A percentile compares a stretch with the other conserved stretches of the same genome.
These are phyloP conservation scores for Cryptococcus sp. DNA, from an alignment of 1,284 basidiomycete species.

Conservation along the genomic window DNA sequence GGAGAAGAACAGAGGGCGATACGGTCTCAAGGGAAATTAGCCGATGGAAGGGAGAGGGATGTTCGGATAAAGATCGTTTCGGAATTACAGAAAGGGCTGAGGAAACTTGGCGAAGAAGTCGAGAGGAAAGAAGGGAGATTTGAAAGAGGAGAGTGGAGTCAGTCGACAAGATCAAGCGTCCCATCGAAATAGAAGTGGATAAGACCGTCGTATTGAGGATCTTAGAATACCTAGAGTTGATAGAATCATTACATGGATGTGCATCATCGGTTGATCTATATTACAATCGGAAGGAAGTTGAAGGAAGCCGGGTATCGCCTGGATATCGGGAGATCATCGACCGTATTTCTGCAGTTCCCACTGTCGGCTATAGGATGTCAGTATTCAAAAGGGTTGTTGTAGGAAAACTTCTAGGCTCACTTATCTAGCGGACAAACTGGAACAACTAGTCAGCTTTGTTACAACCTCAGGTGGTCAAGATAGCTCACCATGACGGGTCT, in stretches of 20 bases:
- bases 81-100: conserved; percentile 32
- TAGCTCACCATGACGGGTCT: conserved; percentile 72
- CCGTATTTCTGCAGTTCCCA: conserved; percentile 50
- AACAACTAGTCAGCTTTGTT: conserved; percentile 9
- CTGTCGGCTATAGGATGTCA: conserved; percentile 35
- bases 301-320: not conserved
- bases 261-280: not conserved
- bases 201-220: too few species aligned
- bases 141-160: conserved; percentile 34
- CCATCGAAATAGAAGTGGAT: too few species aligned
- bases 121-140: conserved; percentile 44
- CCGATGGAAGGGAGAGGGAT: conserved; percentile 24
- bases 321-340: conserved; percentile 12
- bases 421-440: conserved; percentile 95
- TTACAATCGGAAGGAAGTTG: not conserved
- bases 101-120: conserved; percentile 33
- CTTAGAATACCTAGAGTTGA: too few species aligned
- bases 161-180: conserved; percentile 15
- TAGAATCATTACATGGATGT: not conserved
- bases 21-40: conserved; percentile 17
- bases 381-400: conserved; percentile 46
- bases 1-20: conserved; percentile 20
- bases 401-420: conserved; percentile 46
- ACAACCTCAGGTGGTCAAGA: not conserved
- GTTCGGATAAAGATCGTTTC: conserved; percentile 30